These are phyloP conservation scores for Heterobasidion occidentale DNA, from an alignment of 1,284 basidiomycete species.

Conservation along the genomic window DNA sequence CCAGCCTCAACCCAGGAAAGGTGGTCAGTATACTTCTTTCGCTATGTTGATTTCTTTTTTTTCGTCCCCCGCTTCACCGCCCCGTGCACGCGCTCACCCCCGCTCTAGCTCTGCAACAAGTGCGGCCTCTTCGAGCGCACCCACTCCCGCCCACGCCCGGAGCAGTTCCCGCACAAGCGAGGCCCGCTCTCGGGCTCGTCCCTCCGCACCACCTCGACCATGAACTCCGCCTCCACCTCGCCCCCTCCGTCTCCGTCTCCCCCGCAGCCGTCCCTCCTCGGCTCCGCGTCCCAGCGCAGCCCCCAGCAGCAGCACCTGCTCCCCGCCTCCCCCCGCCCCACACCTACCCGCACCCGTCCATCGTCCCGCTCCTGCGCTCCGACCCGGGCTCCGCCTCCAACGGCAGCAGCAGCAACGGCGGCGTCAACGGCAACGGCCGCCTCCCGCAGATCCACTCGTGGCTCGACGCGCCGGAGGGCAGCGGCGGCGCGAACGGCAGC, in stretches of 20 bases:
- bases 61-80: background rate
- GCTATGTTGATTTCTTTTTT: background rate
- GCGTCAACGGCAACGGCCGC: conserved; percentile 3
- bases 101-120: conserved; percentile 71
- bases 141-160: conserved; percentile 69
- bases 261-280: background rate
- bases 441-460: conserved; percentile 12
- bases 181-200: conserved; percentile 46
- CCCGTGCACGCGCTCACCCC: conserved; percentile 4
- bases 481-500: background rate
- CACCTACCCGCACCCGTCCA: conserved; percentile 40
- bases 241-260: background rate
- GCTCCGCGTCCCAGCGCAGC: conserved; percentile 4
- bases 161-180: conserved; percentile 74
- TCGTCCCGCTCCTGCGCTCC: conserved; percentile 30
- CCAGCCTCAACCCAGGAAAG: conserved; percentile 72
- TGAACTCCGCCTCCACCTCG: background rate
- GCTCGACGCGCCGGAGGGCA: conserved; percentile 1
- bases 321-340: conserved; percentile 29
- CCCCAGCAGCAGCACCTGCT: background rate
- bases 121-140: conserved; percentile 79
- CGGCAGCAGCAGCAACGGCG: conserved; percentile 8
- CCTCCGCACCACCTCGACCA: conserved; percentile 6
- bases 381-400: background rate
- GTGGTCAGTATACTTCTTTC: conserved; percentile 43